Conservation (phyloP, 1,284 basidiomycete genomes). For the Ceratobasidium papillatum region DNA sequence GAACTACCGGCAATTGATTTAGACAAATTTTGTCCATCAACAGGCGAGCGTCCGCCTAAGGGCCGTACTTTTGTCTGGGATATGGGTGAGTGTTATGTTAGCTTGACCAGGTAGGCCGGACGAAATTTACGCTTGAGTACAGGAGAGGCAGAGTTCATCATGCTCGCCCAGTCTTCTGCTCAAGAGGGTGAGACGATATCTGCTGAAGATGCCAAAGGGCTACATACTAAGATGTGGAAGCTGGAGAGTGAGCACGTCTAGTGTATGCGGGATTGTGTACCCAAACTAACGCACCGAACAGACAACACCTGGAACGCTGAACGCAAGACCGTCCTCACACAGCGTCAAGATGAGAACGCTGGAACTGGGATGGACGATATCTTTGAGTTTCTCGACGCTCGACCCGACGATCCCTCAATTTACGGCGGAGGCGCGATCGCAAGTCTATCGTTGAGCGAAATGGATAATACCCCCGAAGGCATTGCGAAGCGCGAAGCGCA, state of each 20-base stretch:
- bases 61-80: slow-evolving; percentile 17
- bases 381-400: slow-evolving; percentile 10
- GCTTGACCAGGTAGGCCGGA: background rate
- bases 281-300: background rate
- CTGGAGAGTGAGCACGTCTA: slow-evolving; percentile 20
- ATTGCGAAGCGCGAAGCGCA: slow-evolving; percentile 9
- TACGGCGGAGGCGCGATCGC: slow-evolving; percentile 10
- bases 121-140: background rate
- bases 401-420: background rate
- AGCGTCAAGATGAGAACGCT: slow-evolving; percentile 21
- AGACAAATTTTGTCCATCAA: slow-evolving; percentile 17
- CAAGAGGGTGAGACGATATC: slow-evolving; percentile 19
- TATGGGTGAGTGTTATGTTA: slow-evolving; percentile 16
- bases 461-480: slow-evolving; percentile 13
- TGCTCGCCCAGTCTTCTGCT: background rate
- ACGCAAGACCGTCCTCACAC: slow-evolving; percentile 10
- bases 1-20: slow-evolving; percentile 23
- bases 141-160: slow-evolving; percentile 32
- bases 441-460: background rate
- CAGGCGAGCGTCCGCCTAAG: slow-evolving; percentile 6
- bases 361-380: slow-evolving; percentile 22
- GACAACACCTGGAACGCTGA: slow-evolving; percentile 34
- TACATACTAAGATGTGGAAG: slow-evolving; percentile 36
- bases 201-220: slow-evolving; percentile 9
- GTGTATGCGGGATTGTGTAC: background rate